Base-by-base conservation (phyloP, 306 rosid species). In the Gastrolobium bilobum region DNA sequence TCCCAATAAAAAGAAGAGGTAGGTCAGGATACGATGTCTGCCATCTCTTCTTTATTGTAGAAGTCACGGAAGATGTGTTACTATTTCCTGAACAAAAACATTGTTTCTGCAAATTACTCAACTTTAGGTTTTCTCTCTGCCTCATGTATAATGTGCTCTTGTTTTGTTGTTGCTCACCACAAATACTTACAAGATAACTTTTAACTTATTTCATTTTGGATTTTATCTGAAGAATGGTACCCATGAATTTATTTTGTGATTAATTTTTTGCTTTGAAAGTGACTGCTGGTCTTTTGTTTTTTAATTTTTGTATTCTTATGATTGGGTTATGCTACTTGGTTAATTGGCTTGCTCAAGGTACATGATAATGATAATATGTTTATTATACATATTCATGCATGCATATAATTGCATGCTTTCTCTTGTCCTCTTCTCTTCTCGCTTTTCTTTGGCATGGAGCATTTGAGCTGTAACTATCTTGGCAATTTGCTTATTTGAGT, bases 401-500 rank as follows among this genome's bases (percentile, higher is more conserved):
- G 11, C 9, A 54, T 46, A 5, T 31, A 64, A 63, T 15, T 29
- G 44, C 73, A 65, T 57, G 63, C 34, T 44, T 71, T 72, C 30
- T 38, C 10, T 44, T 62, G 33, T 29, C 4, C 44, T 51, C 9
- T 52, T 35, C 10, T 61, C 13, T 20, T 77, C 38, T 60, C 58
- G 62, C 47, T 67, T 30, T 44, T 52, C 52, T 68, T 48, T 44
- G 10, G 64, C 31, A 33, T 56, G 9, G 37, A 75, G n/a, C 62
- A 47, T 73, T 60, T 70, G 11, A 60, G 38, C 53, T 46, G 30
- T 30, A 71, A 10, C 46, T 68, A 73, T 76, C 54, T 53, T 42
- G 44, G 57, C 46, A 51, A 13, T 62, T 50, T 52, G 11, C 71
- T 67, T 81, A 15, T 58, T 64, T 73, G 46, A 75, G 72, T 63